Evolutionary conservation across 164 flowering plant genomes (phyloP), one percentile per base, ranked within the genome.

Genomic region (Annona squamosa): DNA sequence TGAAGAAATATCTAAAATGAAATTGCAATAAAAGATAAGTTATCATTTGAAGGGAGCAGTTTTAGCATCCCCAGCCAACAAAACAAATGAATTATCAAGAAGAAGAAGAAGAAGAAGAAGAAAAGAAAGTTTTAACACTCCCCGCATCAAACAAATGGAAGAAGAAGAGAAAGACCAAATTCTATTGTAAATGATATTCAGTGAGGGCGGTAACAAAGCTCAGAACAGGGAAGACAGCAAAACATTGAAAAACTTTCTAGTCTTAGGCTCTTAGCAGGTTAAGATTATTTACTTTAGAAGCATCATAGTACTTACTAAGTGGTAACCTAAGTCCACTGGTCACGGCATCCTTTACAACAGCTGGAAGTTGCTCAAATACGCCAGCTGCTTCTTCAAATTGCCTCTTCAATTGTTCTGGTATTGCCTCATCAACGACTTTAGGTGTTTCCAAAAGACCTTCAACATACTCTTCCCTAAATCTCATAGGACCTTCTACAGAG

Each of bases 401-500:
- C 72, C 89, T 86, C 84, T 81, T 89, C 62, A 95, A 83, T 79
- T 93, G 97, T 63, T 86, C 86, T 42, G 99, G 98, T 52, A 95
- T 52, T 37, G 87, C 79, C 64, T 84, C 96, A 78, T 91, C 92
- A 77, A 82, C 76, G 68, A 93, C 74, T 5, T 76, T 83, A 48
- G 96, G 99, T 69, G 90, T 74, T 70, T 89, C 98, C 47, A 92
- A 63, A 62, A 82, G 37, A 42, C 88, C 93, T 79, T 95, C 93
- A 73, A 83, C 83, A 79, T 93, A 95, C 74, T 91, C 99, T 77
- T 92, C 97, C 83, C 88, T 95, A 88, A 95, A 76, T 70, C 98
- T 77, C 44, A 90, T 87, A 45, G 99, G 99, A 19, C 99, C 99
- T 77, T 95, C 99, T 56, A 91, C 89, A 73, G 94, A 70, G 70